Base-by-base conservation (phyloP, 1,284 basidiomycete species). In the Trichosporon asahii region DNA sequence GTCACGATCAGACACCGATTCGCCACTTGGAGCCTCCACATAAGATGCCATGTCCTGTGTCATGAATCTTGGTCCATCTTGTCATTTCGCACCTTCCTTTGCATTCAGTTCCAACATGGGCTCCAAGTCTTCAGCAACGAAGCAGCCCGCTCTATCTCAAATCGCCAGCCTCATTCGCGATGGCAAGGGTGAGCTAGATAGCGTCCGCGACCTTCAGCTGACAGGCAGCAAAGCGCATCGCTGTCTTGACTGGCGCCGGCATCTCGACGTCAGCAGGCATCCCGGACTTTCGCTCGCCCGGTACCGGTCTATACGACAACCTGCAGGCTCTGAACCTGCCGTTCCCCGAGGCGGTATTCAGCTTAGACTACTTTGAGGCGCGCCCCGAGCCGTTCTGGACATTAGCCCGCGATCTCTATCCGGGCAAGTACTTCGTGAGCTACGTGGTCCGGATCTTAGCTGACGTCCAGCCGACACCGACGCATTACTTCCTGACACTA, bases 381-480 rank as follows among this genome's bases (percentile, higher is more conserved):
- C 82, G 72, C 71, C 85, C 75, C 0, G 75, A 80, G 77, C 81
- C 80, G 89, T 93, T 95, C 80, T 94, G 94, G 80, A 90, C 89
- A 0, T 88, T 95, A 49, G 93, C 93, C 0, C 90, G 92, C 72
- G 96, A 98, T 76, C 88, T 99, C 2, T 95, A 94, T 77, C 95
- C 84, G 3, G 81, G 81, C 2, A 82, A 80, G 72, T 78, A 80
- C 73, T 74, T 74, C 63, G 81, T 82, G 66, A 65, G 78, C 73
- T 11, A 9, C 9, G 35, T 27, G 5, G 5, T 37, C 18, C 3
- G 11, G 27, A 6, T 18, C 18, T 9, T 11, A 27, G 15, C 93
- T 21, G 91, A 92, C 66, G 15, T 89, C 88, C 71, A 84, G 60
- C 96, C 96, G 0, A 97, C 95, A 0, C 84, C 89, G 0, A 91